Base-by-base conservation (phyloP, 1,139 yeast species). In the Tardiomyces digboiensis region DNA sequence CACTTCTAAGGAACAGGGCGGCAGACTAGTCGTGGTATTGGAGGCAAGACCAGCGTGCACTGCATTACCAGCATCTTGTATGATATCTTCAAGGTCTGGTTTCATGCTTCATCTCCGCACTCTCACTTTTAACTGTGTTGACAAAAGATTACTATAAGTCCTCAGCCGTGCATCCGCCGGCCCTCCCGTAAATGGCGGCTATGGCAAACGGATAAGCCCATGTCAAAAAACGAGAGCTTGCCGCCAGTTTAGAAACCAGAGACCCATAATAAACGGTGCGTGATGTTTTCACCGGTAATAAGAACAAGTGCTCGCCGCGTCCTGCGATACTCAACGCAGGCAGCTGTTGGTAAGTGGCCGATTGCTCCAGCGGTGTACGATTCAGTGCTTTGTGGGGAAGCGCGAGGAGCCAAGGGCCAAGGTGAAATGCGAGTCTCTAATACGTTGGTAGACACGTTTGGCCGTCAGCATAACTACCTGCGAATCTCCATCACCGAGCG, bases 1-100 rank as follows among this genome's bases (percentile, higher is more conserved):
- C 8, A 77, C 69, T 40, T 80, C 67, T 7, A 89, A 63, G 45
- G 88, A 81, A 58, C 97, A 91, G 1, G 97, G 97, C 0, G 97
- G 97, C 3, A 80, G 65, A 1, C 65, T 62, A 0, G 88, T 71
- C 38, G 52, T 53, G 18, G 19, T 14, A 20, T 33, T 19, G 8
- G 33, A n/a, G 33, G 33, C 33, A n/a, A 26, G 33, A 8, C 33
- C 8, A 5, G 22, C 39, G 21, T 23, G 7, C 19, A 13, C 21
- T 19, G 19, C 38, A 13, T n/a, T 18, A 29, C 14, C 8, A 26
- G 12, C 10, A 26, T 26, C 33, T 16, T 26, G 12, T n/a, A 26
- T 8, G 33, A 26, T 8, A 26, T 26, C 33, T 5, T 26, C 33
- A 26, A 26, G 33, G 33, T 26, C 33, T 26, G 33, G 33, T 4